Conservation (phyloP, 1,284 basidiomycete species). For the Kalmanozyma brasiliensis region DNA sequence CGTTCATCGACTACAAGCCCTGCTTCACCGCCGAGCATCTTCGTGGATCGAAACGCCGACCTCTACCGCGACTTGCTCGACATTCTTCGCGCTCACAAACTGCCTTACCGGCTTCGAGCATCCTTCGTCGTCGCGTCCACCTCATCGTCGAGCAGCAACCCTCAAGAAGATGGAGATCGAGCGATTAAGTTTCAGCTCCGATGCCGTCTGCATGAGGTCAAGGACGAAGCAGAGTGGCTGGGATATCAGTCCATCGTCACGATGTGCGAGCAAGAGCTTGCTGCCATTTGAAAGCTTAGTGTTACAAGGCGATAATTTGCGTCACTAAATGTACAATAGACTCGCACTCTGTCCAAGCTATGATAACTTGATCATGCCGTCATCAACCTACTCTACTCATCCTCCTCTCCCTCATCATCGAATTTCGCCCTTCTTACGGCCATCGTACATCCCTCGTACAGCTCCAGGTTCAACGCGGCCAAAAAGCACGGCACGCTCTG, state of each 20-base stretch:
- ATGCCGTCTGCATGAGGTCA: slow-evolving; percentile 13
- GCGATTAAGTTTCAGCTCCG: slow-evolving; percentile 7
- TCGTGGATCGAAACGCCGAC: slow-evolving; percentile 29
- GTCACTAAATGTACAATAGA: slow-evolving; percentile 1
- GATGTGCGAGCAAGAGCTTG: slow-evolving; percentile 15
- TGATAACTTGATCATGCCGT: too few relatives aligned
- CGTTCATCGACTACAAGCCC: background rate
- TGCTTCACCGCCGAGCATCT: slow-evolving; percentile 2
- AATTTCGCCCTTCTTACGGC: slow-evolving; percentile 20
- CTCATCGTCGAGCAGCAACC: background rate
- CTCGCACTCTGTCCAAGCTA: too few relatives aligned
- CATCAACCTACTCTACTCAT: slow-evolving; percentile 6
- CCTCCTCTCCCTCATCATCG: slow-evolving; percentile 16
- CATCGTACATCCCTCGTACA: slow-evolving; percentile 67
- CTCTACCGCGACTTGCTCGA: slow-evolving; percentile 30
- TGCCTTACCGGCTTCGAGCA: slow-evolving; percentile 25
- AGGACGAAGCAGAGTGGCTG: slow-evolving; percentile 31
- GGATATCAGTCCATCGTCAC: slow-evolving; percentile 22
- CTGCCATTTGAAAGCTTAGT: background rate
- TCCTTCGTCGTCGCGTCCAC: slow-evolving; percentile 1
- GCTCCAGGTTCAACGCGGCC: slow-evolving; percentile 71
- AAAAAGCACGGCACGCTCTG: slow-evolving; percentile 72
- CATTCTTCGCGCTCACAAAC: slow-evolving; percentile 15
- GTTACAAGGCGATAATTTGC: background rate
- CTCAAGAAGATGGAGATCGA: background rate